Conservation (phyloP, 257 asterid genomes). For the Solanum tarapatanum region DNA sequence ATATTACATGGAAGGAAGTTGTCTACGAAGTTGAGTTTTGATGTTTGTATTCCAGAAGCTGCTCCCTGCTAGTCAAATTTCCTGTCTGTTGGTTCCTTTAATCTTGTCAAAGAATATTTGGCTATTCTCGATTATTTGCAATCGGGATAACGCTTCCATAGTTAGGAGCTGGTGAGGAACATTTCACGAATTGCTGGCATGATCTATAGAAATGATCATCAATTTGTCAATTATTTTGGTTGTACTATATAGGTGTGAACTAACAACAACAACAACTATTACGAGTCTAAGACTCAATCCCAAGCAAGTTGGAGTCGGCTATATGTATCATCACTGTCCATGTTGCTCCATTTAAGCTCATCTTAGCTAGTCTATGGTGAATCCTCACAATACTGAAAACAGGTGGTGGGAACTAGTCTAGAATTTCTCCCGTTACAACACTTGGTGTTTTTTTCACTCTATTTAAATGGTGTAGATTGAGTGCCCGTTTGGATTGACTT, state of each 20-base stretch:
- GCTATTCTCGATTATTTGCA: neutral
- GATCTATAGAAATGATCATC: neutral
- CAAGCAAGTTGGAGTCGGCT: neutral
- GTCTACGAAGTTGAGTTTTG: neutral
- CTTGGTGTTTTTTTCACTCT: neutral
- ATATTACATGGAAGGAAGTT: neutral
- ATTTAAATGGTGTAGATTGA: neutral
- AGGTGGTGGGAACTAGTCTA: neutral
- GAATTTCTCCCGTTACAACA: neutral
- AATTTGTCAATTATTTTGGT: neutral
- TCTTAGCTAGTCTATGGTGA: neutral
- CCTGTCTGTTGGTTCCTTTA: neutral
- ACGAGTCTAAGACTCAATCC: neutral
- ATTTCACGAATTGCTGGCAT: neutral
- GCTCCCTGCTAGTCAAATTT: neutral
- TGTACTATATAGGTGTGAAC: neutral
- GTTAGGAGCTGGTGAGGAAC: neutral
- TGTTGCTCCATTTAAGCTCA: neutral
- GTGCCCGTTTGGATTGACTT: too few relatives aligned
- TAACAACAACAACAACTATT: neutral
- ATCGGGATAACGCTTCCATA: neutral
- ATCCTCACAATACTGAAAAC: neutral
- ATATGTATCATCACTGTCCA: neutral
- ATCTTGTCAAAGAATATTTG: neutral
- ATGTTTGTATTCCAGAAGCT: neutral